A percentile compares a stretch with the other conserved stretches of the same genome.
Evolutionary conservation across 2,329 filamentous ascomycete genomes (phyloP).

Genomic region (Allantophomopsis lycopodina): DNA sequence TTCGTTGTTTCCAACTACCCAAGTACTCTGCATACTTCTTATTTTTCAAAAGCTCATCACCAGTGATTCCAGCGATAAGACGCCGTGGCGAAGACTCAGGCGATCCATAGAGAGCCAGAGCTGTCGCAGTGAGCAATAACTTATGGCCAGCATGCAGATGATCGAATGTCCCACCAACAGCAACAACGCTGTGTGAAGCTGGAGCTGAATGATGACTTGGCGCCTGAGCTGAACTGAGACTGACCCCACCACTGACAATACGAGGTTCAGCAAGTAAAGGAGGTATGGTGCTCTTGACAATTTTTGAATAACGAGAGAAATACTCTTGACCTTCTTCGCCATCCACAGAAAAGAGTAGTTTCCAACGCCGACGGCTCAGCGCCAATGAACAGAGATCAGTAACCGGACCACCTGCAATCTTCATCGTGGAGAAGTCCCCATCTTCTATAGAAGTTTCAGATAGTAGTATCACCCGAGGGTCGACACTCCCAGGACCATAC

Average conservation of each 20-base stretch:
- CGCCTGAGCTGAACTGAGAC: constrained; percentile 21
- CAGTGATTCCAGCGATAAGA: constrained; percentile 77
- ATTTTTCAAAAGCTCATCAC: constrained; percentile 71
- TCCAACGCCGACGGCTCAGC: constrained; percentile 44
- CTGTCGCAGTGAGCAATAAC: constrained; percentile 79
- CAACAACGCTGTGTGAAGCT: constrained; percentile 44
- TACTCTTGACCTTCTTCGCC: constrained; percentile 49
- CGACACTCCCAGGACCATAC: constrained; percentile 56
- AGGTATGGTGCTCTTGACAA: constrained; percentile 30
- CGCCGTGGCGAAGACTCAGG: constrained; percentile 28
- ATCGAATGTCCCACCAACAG: constrained; percentile 89
- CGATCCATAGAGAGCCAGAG: constrained; percentile 50
- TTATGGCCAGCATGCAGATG: constrained; percentile 94
- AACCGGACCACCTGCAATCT: constrained; percentile 19
- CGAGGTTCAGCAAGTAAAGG: constrained; percentile 36
- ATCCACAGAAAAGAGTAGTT: constrained; percentile 49
- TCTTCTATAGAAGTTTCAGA: constrained; percentile 35
- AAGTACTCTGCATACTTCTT: constrained; percentile 79
- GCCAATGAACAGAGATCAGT: constrained; percentile 36
- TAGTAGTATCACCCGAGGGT: constrained; percentile 62
- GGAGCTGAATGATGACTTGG: constrained; percentile 3
- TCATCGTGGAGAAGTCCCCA: constrained; percentile 23
- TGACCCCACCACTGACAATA: constrained; percentile 37
- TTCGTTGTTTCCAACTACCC: constrained; percentile 67
- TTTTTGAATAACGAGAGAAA: constrained; percentile 31